Evolutionary conservation across 352 stramenopile species (phyloP).

Genomic region (Pythium apleroticum): DNA sequence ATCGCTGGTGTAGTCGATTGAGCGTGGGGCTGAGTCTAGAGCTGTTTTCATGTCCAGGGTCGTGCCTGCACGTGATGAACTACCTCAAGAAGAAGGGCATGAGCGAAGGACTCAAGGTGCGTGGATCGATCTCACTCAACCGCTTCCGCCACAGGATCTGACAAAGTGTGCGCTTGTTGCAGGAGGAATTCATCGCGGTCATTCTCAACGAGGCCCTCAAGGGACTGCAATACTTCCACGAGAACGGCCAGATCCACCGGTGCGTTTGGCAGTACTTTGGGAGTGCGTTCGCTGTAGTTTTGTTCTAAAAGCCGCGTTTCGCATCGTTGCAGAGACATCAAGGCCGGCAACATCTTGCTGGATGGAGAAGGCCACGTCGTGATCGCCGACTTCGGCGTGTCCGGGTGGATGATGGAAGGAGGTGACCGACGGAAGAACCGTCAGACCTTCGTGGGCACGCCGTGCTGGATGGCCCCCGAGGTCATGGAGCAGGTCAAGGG

Average conservation of each 20-base stretch:
- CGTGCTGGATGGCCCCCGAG: conserved; percentile 95
- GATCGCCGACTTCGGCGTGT: conserved; percentile 99
- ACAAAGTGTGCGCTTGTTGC: conserved; percentile 11
- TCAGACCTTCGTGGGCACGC: conserved; percentile 98
- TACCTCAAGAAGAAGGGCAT: conserved; percentile 89
- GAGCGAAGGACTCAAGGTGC: conserved; percentile 80
- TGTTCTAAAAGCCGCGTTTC: conserved; percentile 45
- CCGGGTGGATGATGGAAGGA: conserved; percentile 96
- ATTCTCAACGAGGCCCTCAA: conserved; percentile 97
- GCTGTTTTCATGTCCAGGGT: conserved; percentile 45
- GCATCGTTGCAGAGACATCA: conserved; percentile 88
- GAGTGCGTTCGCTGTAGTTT: not conserved
- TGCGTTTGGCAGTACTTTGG: conserved; percentile 4
- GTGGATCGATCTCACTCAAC: too few relatives aligned
- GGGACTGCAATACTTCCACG: conserved; percentile 98
- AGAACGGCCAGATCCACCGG: conserved; percentile 98
- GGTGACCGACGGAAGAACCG: conserved; percentile 93
- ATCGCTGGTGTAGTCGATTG: not conserved
- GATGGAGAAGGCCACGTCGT: conserved; percentile 93
- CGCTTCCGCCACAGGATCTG: not conserved
- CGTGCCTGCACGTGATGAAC: conserved; percentile 97
- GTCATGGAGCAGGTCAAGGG: conserved; percentile 91
- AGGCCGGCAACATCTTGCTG: conserved; percentile 97
- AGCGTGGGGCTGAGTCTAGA: conserved; percentile 6
- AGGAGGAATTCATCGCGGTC: conserved; percentile 96